Percentiles rank a stretch among this genome's conserved stretches.
phyloP scores from a whole-genome alignment of 192 early-diverging fungal genomes.

The Backusella tarrabulga region DNA sequence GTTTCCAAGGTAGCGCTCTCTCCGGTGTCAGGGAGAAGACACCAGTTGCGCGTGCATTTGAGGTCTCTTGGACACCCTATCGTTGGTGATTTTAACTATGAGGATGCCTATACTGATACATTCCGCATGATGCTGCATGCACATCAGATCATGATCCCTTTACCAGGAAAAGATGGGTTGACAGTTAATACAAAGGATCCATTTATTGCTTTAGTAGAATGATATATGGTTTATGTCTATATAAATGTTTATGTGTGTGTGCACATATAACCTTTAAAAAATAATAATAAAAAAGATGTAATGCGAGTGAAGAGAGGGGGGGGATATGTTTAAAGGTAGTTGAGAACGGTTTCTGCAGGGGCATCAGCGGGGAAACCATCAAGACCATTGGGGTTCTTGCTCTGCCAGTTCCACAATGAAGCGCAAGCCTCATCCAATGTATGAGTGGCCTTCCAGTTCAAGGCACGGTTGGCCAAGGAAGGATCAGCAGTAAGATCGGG shows the following conservation, averaged over 20 bases:
- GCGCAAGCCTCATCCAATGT: slow-evolving; percentile 64
- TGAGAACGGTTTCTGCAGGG: slow-evolving; percentile 24
- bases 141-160: slow-evolving; percentile 30
- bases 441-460: slow-evolving; percentile 63
- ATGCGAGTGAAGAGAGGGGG: not conserved
- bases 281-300: not conserved
- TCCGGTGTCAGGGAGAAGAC: slow-evolving; percentile 36
- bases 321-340: slow-evolving; percentile 18
- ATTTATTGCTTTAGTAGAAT: slow-evolving; percentile 3
- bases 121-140: slow-evolving; percentile 48
- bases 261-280: not conserved
- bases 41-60: slow-evolving; percentile 40
- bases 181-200: slow-evolving; percentile 2
- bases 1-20: slow-evolving; percentile 27
- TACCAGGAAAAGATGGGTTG: not conserved
- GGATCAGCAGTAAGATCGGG: slow-evolving; percentile 82
- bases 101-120: slow-evolving; percentile 35
- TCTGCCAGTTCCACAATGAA: slow-evolving; percentile 75
- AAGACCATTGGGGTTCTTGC: slow-evolving; percentile 65
- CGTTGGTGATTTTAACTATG: slow-evolving; percentile 44
- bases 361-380: slow-evolving; percentile 31
- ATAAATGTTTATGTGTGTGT: slow-evolving; percentile 2
- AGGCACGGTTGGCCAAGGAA: slow-evolving; percentile 52
- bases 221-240: not conserved
- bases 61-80: slow-evolving; percentile 38